Conservation (phyloP, 306 rosid species). For the Pyrus bretschneideri region DNA sequence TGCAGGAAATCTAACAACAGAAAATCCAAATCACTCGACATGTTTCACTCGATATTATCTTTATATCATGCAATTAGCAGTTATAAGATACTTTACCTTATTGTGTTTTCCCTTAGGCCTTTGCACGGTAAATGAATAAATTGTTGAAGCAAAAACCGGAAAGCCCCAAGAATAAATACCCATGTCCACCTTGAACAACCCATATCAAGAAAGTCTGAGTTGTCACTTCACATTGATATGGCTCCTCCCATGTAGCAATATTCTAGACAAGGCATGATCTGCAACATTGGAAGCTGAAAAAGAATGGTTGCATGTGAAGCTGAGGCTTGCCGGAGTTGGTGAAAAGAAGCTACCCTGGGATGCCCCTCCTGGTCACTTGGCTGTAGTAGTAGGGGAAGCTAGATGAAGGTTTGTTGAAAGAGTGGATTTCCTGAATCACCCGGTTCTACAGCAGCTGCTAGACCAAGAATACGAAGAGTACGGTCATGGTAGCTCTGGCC, state of each 20-base stretch:
- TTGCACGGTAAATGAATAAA: not conserved
- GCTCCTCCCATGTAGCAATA: not conserved
- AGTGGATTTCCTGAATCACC: slow-evolving; percentile 9
- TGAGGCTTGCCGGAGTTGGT: slow-evolving; percentile 17
- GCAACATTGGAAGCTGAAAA: slow-evolving; percentile 9
- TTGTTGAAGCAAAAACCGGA: not conserved
- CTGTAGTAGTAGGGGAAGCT: slow-evolving; percentile 15
- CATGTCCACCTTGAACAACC: not conserved
- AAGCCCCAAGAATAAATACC: not conserved
- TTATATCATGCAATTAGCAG: not conserved
- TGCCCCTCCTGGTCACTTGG: slow-evolving; percentile 27
- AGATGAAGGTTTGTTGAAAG: slow-evolving; percentile 10
- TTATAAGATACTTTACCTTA: not conserved
- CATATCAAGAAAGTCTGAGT: not conserved
- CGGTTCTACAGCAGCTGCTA: slow-evolving; percentile 26
- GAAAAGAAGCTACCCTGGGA: slow-evolving; percentile 26
- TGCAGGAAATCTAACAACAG: not conserved
- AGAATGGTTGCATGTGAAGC: slow-evolving; percentile 34
- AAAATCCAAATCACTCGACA: not conserved
- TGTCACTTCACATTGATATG: not conserved
- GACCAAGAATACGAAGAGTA: slow-evolving; percentile 40
- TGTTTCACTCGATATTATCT: not conserved
- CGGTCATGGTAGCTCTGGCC: slow-evolving; percentile 33
- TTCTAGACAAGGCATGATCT: not conserved
- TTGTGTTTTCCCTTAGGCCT: not conserved